Evolutionary conservation across 2,329 filamentous ascomycete genomes (phyloP).

Genomic region (Torrubiellomyces zombiae): DNA sequence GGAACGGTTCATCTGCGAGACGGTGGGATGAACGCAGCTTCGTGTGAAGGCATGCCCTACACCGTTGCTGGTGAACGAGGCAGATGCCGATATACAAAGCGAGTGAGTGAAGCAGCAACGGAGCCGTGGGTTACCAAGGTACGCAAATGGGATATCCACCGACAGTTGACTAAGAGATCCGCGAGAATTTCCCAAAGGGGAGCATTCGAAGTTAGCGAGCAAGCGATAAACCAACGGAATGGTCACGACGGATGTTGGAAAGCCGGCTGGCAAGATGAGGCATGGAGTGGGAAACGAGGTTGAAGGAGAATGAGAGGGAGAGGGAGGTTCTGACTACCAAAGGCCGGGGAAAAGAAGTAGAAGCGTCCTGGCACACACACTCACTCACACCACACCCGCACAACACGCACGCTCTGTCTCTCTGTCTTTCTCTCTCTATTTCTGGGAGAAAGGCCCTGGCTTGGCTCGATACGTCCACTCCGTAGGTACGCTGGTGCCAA

Average conservation of each 20-base stretch:
- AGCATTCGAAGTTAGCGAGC: background rate
- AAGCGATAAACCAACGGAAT: slow-evolving; percentile 4
- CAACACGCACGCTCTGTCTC: no score
- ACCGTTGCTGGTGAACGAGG: slow-evolving; percentile 6
- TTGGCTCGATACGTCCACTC: slow-evolving; percentile 16
- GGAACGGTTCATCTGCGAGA: slow-evolving; percentile 17
- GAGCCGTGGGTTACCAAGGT: slow-evolving; percentile 1
- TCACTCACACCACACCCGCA: no score
- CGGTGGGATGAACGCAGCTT: slow-evolving; percentile 15
- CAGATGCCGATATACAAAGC: slow-evolving; percentile 6
- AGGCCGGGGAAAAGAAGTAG: slow-evolving; percentile 19
- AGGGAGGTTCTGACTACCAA: slow-evolving; percentile 16
- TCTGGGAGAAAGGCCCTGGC: slow-evolving; percentile 20
- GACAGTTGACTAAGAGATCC: background rate
- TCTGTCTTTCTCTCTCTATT: no score
- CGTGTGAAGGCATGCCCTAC: slow-evolving; percentile 13
- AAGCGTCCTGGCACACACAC: slow-evolving; percentile 21
- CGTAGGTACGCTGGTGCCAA: slow-evolving; percentile 16
- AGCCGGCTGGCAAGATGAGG: slow-evolving; percentile 11
- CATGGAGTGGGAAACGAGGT: slow-evolving; percentile 15
- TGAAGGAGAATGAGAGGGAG: slow-evolving; percentile 15
- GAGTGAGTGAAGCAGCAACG: slow-evolving; percentile 5
- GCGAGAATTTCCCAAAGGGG: slow-evolving; percentile 1
- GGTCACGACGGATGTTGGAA: slow-evolving; percentile 10
- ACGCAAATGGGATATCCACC: slow-evolving; percentile 1